Percentiles rank a stretch among this genome's conserved stretches.
phyloP scores from a whole-genome alignment of 2,329 filamentous ascomycete species.

The Colletotrichum scovillei region DNA sequence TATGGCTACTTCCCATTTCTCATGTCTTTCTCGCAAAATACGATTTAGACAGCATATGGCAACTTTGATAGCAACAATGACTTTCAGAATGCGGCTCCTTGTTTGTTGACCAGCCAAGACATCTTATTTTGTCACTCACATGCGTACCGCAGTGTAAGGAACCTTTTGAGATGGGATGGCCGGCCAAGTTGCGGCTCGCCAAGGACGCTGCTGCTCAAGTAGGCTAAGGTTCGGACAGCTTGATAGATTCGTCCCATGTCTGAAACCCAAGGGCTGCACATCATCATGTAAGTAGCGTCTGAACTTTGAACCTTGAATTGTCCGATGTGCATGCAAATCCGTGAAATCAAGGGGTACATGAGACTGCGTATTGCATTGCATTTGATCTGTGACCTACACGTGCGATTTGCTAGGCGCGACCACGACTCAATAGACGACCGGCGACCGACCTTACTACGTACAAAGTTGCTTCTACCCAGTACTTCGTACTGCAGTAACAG shows the following conservation, averaged over 20 bases:
- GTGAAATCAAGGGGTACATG: background rate
- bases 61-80: no score
- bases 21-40: no score
- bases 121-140: no score
- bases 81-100: no score
- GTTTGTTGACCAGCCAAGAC: no score
- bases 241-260: slow-evolving; percentile 27
- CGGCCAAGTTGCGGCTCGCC: background rate
- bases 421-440: background rate
- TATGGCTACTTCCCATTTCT: no score
- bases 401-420: background rate
- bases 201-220: slow-evolving; percentile 1
- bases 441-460: background rate
- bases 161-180: background rate
- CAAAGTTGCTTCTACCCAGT: no score
- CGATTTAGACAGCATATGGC: no score
- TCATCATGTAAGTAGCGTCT: slow-evolving; percentile 34
- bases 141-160: background rate
- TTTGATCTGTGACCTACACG: background rate
- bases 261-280: slow-evolving; percentile 34
- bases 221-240: slow-evolving; percentile 21
- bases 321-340: slow-evolving; percentile 3
- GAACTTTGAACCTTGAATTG: slow-evolving; percentile 24
- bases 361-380: background rate
- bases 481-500: no score